phyloP scores from a whole-genome alignment of 2,329 filamentous ascomycete genomes.

The Penicillium brevicompactum region DNA sequence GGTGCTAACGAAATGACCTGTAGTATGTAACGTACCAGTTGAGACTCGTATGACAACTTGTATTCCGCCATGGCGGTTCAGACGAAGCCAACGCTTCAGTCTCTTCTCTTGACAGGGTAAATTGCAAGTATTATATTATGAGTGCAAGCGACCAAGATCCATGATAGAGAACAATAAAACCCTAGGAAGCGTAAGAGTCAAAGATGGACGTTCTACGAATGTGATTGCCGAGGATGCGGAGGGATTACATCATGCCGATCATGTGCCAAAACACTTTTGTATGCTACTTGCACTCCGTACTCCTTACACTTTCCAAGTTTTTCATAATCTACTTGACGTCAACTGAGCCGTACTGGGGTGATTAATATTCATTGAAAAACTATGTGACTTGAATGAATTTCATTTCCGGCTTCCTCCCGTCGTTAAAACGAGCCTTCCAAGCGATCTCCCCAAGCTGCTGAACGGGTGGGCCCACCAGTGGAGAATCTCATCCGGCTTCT shows the following conservation, averaged over 20 bases:
- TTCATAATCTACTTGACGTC: not conserved
- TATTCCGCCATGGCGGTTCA: constrained; percentile 60
- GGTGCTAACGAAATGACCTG: not conserved
- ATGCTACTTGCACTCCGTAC: not conserved
- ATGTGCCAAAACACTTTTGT: constrained; percentile 3
- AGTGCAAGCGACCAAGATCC: not conserved
- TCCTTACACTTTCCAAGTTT: not conserved
- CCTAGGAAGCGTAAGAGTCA: not conserved
- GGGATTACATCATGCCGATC: constrained; percentile 29
- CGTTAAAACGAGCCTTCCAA: not conserved
- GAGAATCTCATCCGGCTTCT: not conserved
- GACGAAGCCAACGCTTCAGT: too few relatives aligned
- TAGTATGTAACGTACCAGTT: constrained; percentile 22
- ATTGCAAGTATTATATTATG: not conserved
- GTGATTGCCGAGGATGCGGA: constrained; percentile 26
- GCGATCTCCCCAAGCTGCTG: not conserved
- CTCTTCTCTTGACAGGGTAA: not conserved
- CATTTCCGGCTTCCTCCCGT: too few relatives aligned
- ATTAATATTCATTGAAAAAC: too few relatives aligned
- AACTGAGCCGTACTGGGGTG: too few relatives aligned
- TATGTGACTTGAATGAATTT: too few relatives aligned
- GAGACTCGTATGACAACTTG: constrained; percentile 64
- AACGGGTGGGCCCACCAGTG: not conserved
- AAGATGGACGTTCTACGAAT: constrained; percentile 3
- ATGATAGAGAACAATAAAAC: not conserved